Conservation (phyloP, 345 rosid species). For the Raphanus sativus region DNA sequence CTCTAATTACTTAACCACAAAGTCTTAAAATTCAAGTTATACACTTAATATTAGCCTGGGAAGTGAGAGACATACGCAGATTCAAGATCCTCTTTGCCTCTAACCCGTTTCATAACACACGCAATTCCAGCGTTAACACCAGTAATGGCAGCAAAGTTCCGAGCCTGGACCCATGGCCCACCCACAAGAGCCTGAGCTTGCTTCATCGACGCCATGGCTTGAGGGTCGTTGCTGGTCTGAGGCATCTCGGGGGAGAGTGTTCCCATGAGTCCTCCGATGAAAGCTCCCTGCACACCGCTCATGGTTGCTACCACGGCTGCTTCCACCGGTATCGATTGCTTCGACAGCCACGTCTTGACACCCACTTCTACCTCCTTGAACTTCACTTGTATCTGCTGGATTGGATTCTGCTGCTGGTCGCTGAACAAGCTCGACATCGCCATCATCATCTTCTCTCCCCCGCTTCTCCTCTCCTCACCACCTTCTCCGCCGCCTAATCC, state of each 20-base stretch:
- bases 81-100: constrained; percentile 95
- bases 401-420: constrained; percentile 55
- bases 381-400: constrained; percentile 54
- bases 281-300: constrained; percentile 72
- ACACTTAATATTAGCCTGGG: too few relatives aligned
- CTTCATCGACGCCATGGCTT: constrained; percentile 75
- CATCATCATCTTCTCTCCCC: constrained; percentile 42
- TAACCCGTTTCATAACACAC: constrained; percentile 72
- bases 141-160: constrained; percentile 86
- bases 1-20: too few relatives aligned
- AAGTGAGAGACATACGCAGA: constrained; percentile 45
- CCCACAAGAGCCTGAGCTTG: constrained; percentile 96
- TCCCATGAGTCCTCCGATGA: constrained; percentile 81
- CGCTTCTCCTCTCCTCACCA: constrained; percentile 28
- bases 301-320: constrained; percentile 77
- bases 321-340: constrained; percentile 73
- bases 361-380: constrained; percentile 61
- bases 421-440: constrained; percentile 41
- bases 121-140: constrained; percentile 91
- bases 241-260: constrained; percentile 51
- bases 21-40: too few relatives aligned
- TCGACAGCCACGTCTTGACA: constrained; percentile 73
- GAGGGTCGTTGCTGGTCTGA: constrained; percentile 49
- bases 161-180: constrained; percentile 91
- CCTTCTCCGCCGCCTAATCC: constrained; percentile 43